Base-by-base conservation (phyloP, 179 eudicot genomes). In the Beta corolliflora region DNA sequence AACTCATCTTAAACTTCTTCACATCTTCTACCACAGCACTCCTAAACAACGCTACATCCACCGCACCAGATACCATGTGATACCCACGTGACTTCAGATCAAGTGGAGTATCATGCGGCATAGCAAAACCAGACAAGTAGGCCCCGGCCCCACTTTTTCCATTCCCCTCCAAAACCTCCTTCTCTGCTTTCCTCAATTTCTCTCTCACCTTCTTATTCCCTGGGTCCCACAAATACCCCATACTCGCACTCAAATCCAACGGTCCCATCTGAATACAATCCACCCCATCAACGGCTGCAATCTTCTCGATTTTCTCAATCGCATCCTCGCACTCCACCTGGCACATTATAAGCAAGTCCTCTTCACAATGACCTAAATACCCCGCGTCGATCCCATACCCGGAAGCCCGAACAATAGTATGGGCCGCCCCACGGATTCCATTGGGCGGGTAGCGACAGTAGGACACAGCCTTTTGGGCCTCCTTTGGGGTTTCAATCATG, bases 231-330 rank as follows among this genome's bases (percentile, higher is more conserved):
- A 95, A 71, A 55, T 89, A 92, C 66, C 99, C 98, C 90, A 94
- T 77, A 76, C 92, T 92, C 0, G 97, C 98, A 65, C 98, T 92
- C 88, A 95, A 72, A 85, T 95, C 99, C 82, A 90, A 80, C 46
- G 98, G 99, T 5, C 98, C 99, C 95, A 92, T 92, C 76, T 92
- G 97, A 0, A 95, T 77, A 80, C 97, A 91, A 52, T 95, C 99
- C 14, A 95, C 97, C 15, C 98, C 98, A 0, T 95, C 98, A 12
- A 95, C 97, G 16, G 88, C 93, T 2, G 93, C 91, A 12, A 95
- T 95, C 75, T 94, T 97, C 76, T 86, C 89, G 12, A 91, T 82
- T 60, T 88, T 89, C 78, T 86, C 81, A 70, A 85, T 93, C 0
- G 88, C 95, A 0, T 92, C 94, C 59, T 71, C 87, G 2, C 90